Base-by-base conservation (phyloP, 768 basidiomycete species). In the Russula dissimulans region DNA sequence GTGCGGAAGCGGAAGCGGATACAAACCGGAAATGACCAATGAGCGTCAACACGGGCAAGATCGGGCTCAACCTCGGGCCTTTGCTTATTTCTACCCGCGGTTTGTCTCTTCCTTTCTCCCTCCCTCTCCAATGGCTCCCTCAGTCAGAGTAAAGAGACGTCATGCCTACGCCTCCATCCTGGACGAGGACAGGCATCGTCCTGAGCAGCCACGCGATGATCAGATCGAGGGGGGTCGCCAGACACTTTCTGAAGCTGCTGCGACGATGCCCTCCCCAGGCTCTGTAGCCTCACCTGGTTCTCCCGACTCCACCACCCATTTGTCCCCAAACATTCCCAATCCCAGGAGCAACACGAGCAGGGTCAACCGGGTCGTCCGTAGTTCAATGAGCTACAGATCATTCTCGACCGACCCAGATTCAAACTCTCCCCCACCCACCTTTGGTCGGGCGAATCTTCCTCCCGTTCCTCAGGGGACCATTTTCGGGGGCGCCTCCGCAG, bases 131-230 rank as follows among this genome's bases (percentile, higher is more conserved):
- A 62, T 62, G 61, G 17, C 32, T 31, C 56, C 45, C n/a, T 61
- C 61, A 32, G 61, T 62, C 56, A 57, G 61, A 57, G 51, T 62
- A 1, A 57, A 38, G 56, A 62, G 61, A 9, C 61, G 51, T 39
- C 39, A 62, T 31, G 61, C 45, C 4, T 62, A 62, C 9, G 12
- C 61, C 56, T 57, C 61, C 34, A 62, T 62, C 11, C 50, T n/a
- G 10, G 61, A 62, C 3, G 60, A 61, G 1, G 50, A 47, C 22
- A 61, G 55, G 15, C 14, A 17, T 22, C 15, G 17, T 8, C 41
- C 50, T 18, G 61, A 61, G 10, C 50, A 39, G 1, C 31, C 22
- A 3, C 26, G 5, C 11, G 50, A 41, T 5, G 18, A 43, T 17
- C 50, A 57, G 39, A 12, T 15, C 3, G 56, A 43, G 4, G 18